A percentile compares a stretch with the other conserved stretches of the same genome.
These are phyloP conservation scores for Pseudonitzschia delicatissima DNA, from an alignment of 108 stramenopile species.

Conservation along the genomic window DNA sequence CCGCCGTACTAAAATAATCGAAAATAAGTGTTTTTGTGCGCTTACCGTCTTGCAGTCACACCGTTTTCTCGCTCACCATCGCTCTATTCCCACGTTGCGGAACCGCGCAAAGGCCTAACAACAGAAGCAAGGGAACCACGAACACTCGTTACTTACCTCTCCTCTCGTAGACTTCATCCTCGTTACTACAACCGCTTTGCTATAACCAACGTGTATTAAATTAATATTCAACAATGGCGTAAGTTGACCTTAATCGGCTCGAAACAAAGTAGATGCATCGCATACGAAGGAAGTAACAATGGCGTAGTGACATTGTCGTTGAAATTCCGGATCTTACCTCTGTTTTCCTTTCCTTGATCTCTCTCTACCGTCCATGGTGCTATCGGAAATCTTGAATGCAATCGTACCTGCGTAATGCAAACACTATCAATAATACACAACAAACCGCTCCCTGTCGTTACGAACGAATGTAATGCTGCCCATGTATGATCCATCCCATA, in stretches of 20 bases:
- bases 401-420: neutral
- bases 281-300: neutral
- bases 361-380: neutral
- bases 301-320: neutral
- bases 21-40: neutral
- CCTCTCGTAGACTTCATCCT: neutral
- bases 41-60: constrained; percentile 2
- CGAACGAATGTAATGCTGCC: no score
- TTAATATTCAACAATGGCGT: no score
- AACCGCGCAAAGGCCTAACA: neutral
- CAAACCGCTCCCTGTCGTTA: no score
- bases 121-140: no score
- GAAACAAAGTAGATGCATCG: neutral
- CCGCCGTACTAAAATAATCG: constrained; percentile 5
- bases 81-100: neutral
- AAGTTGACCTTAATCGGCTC: no score
- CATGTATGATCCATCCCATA: no score
- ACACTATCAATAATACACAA: neutral
- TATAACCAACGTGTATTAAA: no score
- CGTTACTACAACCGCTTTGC: no score
- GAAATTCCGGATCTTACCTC: neutral
- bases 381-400: neutral
- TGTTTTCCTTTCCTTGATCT: neutral
- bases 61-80: neutral
- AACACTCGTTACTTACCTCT: neutral